Evolutionary conservation across 345 rosid genomes (phyloP).

Genomic region (Melaleuca alternifolia): DNA sequence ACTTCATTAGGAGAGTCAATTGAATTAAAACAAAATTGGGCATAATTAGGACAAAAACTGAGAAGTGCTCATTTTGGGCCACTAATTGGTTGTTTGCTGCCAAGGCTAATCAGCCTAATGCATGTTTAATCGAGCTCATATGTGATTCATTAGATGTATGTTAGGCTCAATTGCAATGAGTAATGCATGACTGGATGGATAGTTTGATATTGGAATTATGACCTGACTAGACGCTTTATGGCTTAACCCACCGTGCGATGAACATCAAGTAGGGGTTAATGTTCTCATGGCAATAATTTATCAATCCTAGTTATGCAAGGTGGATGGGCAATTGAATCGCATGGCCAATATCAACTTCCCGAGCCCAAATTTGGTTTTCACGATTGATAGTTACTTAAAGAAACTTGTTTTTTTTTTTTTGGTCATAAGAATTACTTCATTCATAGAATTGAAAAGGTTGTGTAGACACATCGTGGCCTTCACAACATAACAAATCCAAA

Average conservation of each 20-base stretch:
- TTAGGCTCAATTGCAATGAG: no score
- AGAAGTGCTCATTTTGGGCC: background rate
- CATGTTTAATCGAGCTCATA: background rate
- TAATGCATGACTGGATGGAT: background rate
- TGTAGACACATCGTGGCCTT: no score
- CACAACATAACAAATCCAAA: no score
- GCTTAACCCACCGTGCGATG: background rate
- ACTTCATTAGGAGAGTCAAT: background rate
- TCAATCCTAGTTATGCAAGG: background rate
- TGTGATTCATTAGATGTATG: background rate
- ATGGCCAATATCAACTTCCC: background rate
- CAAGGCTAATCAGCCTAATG: background rate
- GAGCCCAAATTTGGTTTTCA: background rate
- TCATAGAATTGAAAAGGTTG: no score
- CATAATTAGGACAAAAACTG: background rate
- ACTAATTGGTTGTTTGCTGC: background rate
- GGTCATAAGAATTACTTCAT: no score
- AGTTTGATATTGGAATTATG: background rate
- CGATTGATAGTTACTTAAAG: no score
- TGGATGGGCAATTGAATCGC: background rate
- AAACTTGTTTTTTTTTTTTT: no score
- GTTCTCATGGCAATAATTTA: background rate
- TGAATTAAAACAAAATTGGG: no score
- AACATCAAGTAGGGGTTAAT: background rate
- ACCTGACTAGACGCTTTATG: background rate